These are phyloP conservation scores for Lignosus rhinocerotis DNA, from an alignment of 1,284 basidiomycete genomes.

Conservation along the genomic window DNA sequence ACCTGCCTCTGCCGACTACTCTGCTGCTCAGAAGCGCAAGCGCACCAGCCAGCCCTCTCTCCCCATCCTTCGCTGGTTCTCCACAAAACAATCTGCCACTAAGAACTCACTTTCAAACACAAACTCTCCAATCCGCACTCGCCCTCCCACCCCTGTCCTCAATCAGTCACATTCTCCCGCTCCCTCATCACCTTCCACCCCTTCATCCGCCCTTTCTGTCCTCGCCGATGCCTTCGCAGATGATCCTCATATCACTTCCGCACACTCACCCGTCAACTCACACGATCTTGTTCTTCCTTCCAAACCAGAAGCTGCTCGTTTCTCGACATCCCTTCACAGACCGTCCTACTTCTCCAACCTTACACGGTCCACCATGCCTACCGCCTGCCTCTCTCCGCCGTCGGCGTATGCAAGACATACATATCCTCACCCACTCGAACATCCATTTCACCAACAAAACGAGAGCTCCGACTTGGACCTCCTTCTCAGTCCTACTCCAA, in stretches of 20 bases:
- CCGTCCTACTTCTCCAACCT: constrained; percentile 59
- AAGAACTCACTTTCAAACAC: constrained; percentile 27
- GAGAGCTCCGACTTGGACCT: constrained; percentile 30
- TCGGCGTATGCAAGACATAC: constrained; percentile 12
- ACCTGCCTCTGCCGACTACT: constrained; percentile 4
- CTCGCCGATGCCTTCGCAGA: constrained; percentile 45
- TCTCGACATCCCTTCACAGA: constrained; percentile 43
- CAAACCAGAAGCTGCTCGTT: constrained; percentile 47
- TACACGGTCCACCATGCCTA: constrained; percentile 64
- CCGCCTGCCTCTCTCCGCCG: constrained; percentile 50
- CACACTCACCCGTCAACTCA: constrained; percentile 20
- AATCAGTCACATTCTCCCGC: constrained; percentile 24
- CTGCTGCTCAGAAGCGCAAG: constrained; percentile 15
- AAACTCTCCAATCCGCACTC: constrained; percentile 26
- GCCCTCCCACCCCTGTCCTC: constrained; percentile 26
- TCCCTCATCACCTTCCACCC: constrained; percentile 26
- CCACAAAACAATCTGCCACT: constrained; percentile 27
- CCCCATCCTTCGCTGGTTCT: constrained; percentile 55
- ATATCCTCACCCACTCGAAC: constrained; percentile 36
- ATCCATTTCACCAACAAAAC: constrained; percentile 25
- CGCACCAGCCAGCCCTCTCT: constrained; percentile 16
- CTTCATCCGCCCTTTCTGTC: constrained; percentile 30
- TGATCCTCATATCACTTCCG: constrained; percentile 33
- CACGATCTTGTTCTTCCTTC: constrained; percentile 31
- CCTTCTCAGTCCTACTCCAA: constrained; percentile 32